A percentile compares a stretch with the other conserved stretches of the same genome.
Evolutionary conservation across 2,329 filamentous ascomycete genomes (phyloP).

Genomic region (Paraconiothyrium brasiliense): DNA sequence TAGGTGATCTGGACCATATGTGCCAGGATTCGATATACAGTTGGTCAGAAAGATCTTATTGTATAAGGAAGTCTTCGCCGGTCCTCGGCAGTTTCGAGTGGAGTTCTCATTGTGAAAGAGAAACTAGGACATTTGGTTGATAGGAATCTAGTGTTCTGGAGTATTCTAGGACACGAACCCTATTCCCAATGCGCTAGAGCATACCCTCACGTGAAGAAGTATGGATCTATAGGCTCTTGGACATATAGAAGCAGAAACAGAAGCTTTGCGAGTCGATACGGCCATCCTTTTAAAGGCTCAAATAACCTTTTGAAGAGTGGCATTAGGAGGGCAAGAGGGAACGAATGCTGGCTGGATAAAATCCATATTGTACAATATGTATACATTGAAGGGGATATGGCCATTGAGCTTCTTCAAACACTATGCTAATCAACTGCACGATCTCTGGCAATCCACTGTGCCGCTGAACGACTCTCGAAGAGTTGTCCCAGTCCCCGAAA

Average conservation of each 20-base stretch:
- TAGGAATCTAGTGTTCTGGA: background rate
- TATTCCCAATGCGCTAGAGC: background rate
- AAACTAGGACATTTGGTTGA: background rate
- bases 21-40: background rate
- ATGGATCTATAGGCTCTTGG: background rate
- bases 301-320: background rate
- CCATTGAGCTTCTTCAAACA: slow-evolving; percentile 57
- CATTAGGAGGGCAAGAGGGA: background rate
- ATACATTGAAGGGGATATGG: slow-evolving; percentile 51
- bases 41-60: background rate
- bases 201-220: background rate
- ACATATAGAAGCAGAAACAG: too few relatives aligned
- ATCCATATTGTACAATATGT: slow-evolving; percentile 17
- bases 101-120: background rate
- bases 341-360: background rate
- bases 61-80: background rate
- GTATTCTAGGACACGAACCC: background rate
- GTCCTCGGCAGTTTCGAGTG: background rate
- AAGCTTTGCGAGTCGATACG: too few relatives aligned
- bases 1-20: background rate
- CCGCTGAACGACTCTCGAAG: background rate
- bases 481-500: background rate
- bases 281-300: background rate
- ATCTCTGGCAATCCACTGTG: background rate
- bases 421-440: background rate